phyloP scores from a whole-genome alignment of 306 rosid genomes.

The Glycine soja region DNA sequence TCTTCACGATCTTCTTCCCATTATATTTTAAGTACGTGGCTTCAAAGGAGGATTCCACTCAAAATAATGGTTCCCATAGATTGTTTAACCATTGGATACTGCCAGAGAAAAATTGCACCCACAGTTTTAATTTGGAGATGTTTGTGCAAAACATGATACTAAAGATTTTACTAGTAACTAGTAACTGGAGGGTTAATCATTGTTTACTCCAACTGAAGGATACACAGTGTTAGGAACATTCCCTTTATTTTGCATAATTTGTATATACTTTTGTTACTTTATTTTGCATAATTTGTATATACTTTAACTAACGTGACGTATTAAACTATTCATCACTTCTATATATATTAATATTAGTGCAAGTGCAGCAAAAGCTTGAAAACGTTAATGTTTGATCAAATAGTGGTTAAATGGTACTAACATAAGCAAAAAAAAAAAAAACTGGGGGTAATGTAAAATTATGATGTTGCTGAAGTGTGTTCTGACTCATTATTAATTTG shows the following conservation, averaged over 20 bases:
- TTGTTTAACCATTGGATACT: not conserved
- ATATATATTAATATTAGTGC: not conserved
- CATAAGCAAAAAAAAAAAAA: not conserved
- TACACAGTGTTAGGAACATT: not conserved
- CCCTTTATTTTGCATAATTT: too few species aligned
- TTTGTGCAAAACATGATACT: not conserved
- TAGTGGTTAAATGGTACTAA: not conserved
- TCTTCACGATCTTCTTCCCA: slow-evolving; percentile 3
- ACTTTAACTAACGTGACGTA: not conserved
- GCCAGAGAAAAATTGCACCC: slow-evolving; percentile 1
- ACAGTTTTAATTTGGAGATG: not conserved
- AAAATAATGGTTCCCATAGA: slow-evolving; percentile 24
- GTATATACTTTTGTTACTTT: not conserved
- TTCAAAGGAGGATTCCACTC: not conserved
- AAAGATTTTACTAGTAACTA: not conserved
- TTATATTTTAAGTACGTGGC: not conserved
- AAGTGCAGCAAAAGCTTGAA: slow-evolving; percentile 12
- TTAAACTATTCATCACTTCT: not conserved
- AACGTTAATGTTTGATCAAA: not conserved
- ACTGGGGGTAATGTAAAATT: slow-evolving; percentile 21
- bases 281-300: not conserved
- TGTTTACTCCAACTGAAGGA: not conserved
- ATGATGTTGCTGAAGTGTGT: slow-evolving; percentile 36
- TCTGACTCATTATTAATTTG: slow-evolving; percentile 44
- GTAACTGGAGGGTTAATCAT: not conserved